phyloP scores from a whole-genome alignment of 768 basidiomycete genomes.

The Mycena rebaudengoi region DNA sequence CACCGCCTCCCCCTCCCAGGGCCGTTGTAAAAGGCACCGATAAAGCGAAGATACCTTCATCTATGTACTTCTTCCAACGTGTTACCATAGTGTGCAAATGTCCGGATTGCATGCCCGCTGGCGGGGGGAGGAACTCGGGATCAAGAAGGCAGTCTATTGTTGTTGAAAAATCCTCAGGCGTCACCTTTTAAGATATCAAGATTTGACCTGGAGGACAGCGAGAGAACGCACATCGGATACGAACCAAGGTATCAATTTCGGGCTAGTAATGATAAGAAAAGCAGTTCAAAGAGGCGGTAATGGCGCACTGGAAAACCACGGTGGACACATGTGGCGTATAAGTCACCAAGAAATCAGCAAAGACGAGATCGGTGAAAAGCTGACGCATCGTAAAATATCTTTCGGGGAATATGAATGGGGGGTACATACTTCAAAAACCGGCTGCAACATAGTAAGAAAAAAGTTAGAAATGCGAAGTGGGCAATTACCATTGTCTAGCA shows the following conservation, averaged over 20 bases:
- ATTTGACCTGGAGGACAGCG: background rate
- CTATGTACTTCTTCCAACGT: conserved; percentile 81
- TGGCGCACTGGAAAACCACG: conserved; percentile 87
- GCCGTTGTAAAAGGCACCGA: conserved; percentile 70
- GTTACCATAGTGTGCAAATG: conserved; percentile 67
- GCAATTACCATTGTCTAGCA: conserved; percentile 86
- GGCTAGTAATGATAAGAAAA: conserved; percentile 54
- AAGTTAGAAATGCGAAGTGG: background rate
- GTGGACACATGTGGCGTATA: conserved; percentile 83
- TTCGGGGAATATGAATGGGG: background rate
- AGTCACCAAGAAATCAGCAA: conserved; percentile 93
- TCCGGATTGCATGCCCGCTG: conserved; percentile 31
- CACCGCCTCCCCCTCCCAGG: conserved; percentile 53
- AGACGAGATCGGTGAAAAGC: conserved; percentile 93
- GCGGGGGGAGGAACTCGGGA: conserved; percentile 64
- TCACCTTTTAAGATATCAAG: conserved; percentile 46
- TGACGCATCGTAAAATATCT: conserved; percentile 36
- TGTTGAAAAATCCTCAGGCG: conserved; percentile 80
- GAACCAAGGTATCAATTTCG: conserved; percentile 97
- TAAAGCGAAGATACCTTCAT: conserved; percentile 73
- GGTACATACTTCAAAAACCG: conserved; percentile 82
- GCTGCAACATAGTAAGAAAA: conserved; percentile 53
- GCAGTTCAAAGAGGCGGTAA: background rate
- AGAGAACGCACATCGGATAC: conserved; percentile 73
- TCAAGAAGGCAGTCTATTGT: conserved; percentile 68